phyloP scores from a whole-genome alignment of 2,329 filamentous ascomycete species.

The Drechslera avenae region DNA sequence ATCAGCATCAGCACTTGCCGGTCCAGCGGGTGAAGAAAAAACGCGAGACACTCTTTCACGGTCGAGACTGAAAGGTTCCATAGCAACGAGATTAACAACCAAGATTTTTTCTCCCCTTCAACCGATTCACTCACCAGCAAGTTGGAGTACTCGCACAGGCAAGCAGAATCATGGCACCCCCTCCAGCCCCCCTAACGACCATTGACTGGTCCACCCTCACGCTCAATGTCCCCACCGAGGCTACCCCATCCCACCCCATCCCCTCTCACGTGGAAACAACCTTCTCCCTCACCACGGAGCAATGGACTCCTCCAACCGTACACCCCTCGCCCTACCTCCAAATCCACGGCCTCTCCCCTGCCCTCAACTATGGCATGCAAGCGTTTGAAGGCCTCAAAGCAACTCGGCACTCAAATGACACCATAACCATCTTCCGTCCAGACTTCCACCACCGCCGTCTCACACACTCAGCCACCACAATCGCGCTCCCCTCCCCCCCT shows the following conservation, averaged over 20 bases:
- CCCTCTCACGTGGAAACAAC: conserved; percentile 27
- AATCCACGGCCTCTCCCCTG: conserved; percentile 28
- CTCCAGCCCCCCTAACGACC: not conserved
- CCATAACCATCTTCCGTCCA: conserved; percentile 44
- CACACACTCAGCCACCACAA: conserved; percentile 27
- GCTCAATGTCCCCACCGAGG: not conserved
- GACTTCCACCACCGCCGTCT: conserved; percentile 39
- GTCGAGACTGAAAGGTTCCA: not conserved
- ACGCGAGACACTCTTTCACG: not conserved
- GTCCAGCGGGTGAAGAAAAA: not conserved
- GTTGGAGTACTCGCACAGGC: not conserved
- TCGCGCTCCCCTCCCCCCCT: conserved; percentile 42
- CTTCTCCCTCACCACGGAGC: conserved; percentile 14
- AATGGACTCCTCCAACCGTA: conserved; percentile 23
- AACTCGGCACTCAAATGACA: conserved; percentile 17
- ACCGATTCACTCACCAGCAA: no score
- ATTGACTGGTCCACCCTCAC: not conserved
- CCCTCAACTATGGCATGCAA: conserved; percentile 31
- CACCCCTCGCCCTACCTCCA: conserved; percentile 21
- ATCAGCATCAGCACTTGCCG: not conserved
- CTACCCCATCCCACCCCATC: conserved; percentile 6
- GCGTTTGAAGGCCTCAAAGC: conserved; percentile 31
- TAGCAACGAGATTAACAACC: no score
- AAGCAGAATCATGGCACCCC: not conserved
- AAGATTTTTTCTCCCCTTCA: no score